Base-by-base conservation (phyloP, 306 rosid genomes). In the Senna siamea region DNA sequence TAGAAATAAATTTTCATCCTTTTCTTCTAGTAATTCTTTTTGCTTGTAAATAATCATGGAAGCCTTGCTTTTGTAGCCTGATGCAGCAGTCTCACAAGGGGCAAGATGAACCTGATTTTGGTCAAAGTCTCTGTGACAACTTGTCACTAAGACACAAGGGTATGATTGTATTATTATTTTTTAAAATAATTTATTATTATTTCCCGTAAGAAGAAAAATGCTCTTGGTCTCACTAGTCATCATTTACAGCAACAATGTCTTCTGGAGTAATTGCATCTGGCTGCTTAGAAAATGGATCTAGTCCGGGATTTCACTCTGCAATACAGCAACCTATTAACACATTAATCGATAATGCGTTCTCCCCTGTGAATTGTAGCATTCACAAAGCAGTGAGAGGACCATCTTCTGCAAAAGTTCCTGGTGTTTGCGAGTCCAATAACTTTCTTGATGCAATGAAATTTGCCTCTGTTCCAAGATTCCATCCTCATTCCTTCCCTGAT, bases 401-500 rank as follows among this genome's bases (percentile, higher is more conserved):
- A 18, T 77, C 88, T 53, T 50, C 81, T 22, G 84, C 47, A 56
- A 83, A 79, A 70, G 75, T 76, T 12, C 73, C 85, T 64, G 77
- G 82, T 37, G 54, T 76, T 69, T 26, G 67, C 1, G 89, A 83
- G 22, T 70, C 88, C 48, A 81, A 72, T 65, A 80, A 63, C 62
- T 78, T 84, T 81, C 64, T 74, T 51, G 85, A 88, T 69, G 85
- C 78, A 63, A 66, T 74, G 51, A 81, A 79, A 54, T 79, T 81
- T 76, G 79, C 84, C 70, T 55, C 84, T 37, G 64, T 81, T 67
- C 86, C 87, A 5, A 58, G 77, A 75, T 83, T 87, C 61, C 94
- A 87, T 71, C 88, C 88, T 68, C 89, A 83, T 79, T 89, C 94
- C 67, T 74, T 89, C 11, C 94, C 94, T 5, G 91, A 89, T 74